Base-by-base conservation (phyloP, 2,329 filamentous ascomycete species). In the Nemania sp. region DNA sequence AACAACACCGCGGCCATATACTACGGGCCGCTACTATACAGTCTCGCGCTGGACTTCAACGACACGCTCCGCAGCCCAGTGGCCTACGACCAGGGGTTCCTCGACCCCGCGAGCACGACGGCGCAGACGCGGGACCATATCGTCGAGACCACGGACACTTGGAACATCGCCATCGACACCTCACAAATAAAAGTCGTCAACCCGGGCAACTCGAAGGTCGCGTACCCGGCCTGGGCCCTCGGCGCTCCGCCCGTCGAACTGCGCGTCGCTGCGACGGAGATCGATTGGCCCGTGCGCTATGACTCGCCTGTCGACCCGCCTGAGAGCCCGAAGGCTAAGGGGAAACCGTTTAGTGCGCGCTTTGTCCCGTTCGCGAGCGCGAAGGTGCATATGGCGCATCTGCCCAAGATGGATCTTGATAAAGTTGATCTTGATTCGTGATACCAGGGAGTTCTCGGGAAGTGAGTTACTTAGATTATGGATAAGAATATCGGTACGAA, bases 81-180 rank as follows among this genome's bases (percentile, higher is more conserved):
- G 2, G 31, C 61, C 12, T 65, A 62, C 26, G 42, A 56, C 20
- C 64, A 59, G 19, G 43, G 40, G 12, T 23, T 59, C 46, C 46
- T 61, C 37, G 22, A 53, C 47, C n/a, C 53, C 22, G 15, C 59
- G 5, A 65, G 61, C 51, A 66, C 62, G 17, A 68, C 66, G 9
- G 5, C 41, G 12, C 63, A 64, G 28, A 64, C 66, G 6, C 61
- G 61, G 39, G 68, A 70, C 47, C 66, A 70, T 49, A 43, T 62
- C 22, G 59, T 69, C 6, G 60, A 64, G 52, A 63, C 64, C 23
- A 60, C 56, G 20, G 61, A 61, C 7, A 28, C 59, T 5, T 70
- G 68, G 68, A 68, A 69, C 34, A 47, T 70, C n/a, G 68, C 68
- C 30, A 68, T 70, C 36, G 68, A 70, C 37, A 55, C 68, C 2